Base-by-base conservation (phyloP, 305 asterid genomes). In the Solanum hybrid region DNA sequence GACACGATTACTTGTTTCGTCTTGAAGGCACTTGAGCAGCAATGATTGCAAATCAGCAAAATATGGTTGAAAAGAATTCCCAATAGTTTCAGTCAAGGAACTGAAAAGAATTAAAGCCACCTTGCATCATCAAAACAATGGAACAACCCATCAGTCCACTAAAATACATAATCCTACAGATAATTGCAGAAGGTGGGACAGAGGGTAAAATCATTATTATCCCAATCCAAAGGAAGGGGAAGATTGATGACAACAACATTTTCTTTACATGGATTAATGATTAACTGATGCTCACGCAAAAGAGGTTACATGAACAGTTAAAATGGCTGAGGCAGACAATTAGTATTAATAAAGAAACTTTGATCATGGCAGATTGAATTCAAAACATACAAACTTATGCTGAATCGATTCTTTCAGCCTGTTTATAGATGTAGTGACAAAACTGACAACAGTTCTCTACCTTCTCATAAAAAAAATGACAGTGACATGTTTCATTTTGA, bases 91-190 rank as follows among this genome's bases (percentile, higher is more conserved):
- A 24, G 99, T 98, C 93, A 96, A 93, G 91, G 99, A 98, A 95
- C 99, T 98, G 95, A 96, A 98, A 85, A 98, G 98, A 92, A 98
- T 95, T 95, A 98, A 93, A 14, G 98, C 99, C 92, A 98, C 99
- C 99, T 98, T 91, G 90, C 88, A 84, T 89, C 89, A 91, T 24
- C 85, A 69, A 89, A 86, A 42, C 89, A 90, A 87, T 89, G 78
- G 90, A 90, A 85, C 89, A 51, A 27, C 40, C 69, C 22, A 75
- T 89, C 90, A 91, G 89, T 87, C 90, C 51, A 71, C 27, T 78
- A 71, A 29, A 81, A n/a, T 37, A 34, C 38, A 42, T 82, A 87
- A 22, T 71, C 73, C 51, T 79, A 51, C 36, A 17, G 3, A 11
- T 7, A 56, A 77, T 19, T 6, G 87, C 87, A 88, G n/a, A 88